Evolutionary conservation across 306 rosid genomes (phyloP).

Genomic region (Dryas drummondii): DNA sequence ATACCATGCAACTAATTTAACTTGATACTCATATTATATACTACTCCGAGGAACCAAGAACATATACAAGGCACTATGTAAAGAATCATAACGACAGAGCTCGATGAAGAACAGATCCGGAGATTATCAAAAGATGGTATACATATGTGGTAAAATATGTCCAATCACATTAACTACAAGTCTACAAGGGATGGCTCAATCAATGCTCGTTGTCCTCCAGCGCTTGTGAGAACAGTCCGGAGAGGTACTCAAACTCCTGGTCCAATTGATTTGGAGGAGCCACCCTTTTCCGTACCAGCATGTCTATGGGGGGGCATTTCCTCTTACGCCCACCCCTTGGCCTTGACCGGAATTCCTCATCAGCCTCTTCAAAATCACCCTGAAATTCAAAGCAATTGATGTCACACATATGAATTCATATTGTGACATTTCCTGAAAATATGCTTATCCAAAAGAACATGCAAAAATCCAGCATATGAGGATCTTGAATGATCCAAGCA

Average conservation of each 20-base stretch:
- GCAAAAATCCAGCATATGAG: background rate
- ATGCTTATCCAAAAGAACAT: background rate
- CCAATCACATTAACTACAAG: background rate
- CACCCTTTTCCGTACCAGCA: conserved; percentile 76
- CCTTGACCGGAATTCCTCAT: conserved; percentile 68
- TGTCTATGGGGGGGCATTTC: conserved; percentile 56
- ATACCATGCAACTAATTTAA: background rate
- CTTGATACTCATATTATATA: too few relatives aligned
- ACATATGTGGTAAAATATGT: background rate
- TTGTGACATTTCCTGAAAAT: background rate
- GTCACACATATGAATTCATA: conserved; percentile 4
- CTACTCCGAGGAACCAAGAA: background rate
- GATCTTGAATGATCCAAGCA: background rate
- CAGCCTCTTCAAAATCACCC: conserved; percentile 85
- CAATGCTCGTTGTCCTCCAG: conserved; percentile 5
- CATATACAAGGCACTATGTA: too few relatives aligned
- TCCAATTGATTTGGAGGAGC: conserved; percentile 53
- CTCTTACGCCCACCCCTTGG: conserved; percentile 84
- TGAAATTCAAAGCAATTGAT: conserved; percentile 22
- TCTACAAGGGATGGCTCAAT: background rate
- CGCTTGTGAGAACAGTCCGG: conserved; percentile 33
- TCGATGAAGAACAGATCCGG: too few relatives aligned
- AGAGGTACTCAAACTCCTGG: conserved; percentile 15
- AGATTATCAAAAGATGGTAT: too few relatives aligned
- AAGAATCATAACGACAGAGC: too few relatives aligned